Conservation (phyloP, 176 grass and related monocot genomes). For the Olyra latifolia region DNA sequence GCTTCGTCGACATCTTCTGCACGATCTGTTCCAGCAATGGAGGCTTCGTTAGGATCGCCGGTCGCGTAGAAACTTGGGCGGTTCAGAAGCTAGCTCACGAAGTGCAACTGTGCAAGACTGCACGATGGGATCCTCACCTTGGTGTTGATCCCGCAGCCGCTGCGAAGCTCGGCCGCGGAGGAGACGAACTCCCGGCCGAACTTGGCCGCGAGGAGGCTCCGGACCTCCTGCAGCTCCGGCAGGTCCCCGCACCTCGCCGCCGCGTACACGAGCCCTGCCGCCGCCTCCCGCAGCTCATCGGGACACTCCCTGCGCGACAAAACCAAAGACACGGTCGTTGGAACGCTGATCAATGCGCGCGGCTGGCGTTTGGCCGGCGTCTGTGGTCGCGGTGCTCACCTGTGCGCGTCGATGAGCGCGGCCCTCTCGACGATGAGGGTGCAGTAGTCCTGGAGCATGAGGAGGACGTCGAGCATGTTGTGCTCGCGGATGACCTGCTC, state of each 20-base stretch:
- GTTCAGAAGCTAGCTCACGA: background rate
- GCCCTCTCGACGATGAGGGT: constrained; percentile 51
- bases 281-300: constrained; percentile 80
- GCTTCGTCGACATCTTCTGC: constrained; percentile 76
- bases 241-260: constrained; percentile 70
- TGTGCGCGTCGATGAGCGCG: constrained; percentile 50
- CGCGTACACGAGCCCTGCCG: constrained; percentile 67
- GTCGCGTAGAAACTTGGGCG: background rate
- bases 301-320: constrained; percentile 52
- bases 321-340: background rate
- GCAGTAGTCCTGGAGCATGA: constrained; percentile 69
- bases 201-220: constrained; percentile 47
- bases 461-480: constrained; percentile 64
- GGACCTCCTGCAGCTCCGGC: constrained; percentile 73
- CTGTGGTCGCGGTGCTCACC: constrained; percentile 30
- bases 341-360: background rate
- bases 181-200: constrained; percentile 70
- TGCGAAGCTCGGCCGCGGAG: constrained; percentile 48
- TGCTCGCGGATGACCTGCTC: constrained; percentile 84
- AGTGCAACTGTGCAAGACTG: too few species aligned
- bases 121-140: constrained; percentile 40
- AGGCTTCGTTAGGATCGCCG: background rate
- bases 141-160: constrained; percentile 57
- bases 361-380: background rate
- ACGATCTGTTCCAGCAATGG: constrained; percentile 51